Evolutionary conservation across 164 flowering plant species (phyloP).

Genomic region (Akebia trifoliata): DNA sequence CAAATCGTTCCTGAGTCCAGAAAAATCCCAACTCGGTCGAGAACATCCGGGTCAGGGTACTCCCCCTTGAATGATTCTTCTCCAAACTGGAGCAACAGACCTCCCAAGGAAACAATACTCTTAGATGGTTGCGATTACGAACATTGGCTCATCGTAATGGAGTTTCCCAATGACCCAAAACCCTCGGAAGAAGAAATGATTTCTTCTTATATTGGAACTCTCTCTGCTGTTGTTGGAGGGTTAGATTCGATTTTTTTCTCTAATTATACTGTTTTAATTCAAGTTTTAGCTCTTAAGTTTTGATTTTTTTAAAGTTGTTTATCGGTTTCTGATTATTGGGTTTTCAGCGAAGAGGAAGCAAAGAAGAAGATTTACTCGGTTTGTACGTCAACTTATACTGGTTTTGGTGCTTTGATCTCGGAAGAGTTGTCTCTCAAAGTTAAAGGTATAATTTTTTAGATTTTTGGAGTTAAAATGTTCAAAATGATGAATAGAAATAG

Average conservation of each 20-base stretch:
- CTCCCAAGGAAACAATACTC: conserved; percentile 91
- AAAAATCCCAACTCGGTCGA: conserved; percentile 35
- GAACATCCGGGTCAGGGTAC: conserved; percentile 69
- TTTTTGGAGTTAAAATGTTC: no score
- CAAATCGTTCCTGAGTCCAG: conserved; percentile 18
- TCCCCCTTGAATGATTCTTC: conserved; percentile 88
- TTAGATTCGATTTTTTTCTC: no score
- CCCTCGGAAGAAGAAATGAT: conserved; percentile 83
- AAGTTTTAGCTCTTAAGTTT: not conserved
- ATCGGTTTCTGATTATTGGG: conserved; percentile 3
- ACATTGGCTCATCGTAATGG: conserved; percentile 98
- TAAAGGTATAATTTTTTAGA: conserved; percentile 70
- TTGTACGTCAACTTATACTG: conserved; percentile 79
- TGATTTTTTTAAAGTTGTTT: conserved; percentile 3
- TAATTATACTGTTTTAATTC: not conserved
- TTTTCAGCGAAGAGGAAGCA: conserved; percentile 85
- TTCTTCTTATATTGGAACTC: conserved; percentile 73
- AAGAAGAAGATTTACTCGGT: conserved; percentile 95
- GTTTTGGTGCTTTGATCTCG: conserved; percentile 86
- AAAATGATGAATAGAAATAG: no score
- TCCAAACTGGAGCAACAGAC: conserved; percentile 96
- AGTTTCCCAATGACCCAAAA: conserved; percentile 60
- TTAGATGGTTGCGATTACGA: conserved; percentile 98
- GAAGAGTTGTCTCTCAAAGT: conserved; percentile 90
- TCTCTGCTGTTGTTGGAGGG: conserved; percentile 78